phyloP scores from a whole-genome alignment of 108 stramenopile genomes.

The Pseudonitzschia delicatissima region DNA sequence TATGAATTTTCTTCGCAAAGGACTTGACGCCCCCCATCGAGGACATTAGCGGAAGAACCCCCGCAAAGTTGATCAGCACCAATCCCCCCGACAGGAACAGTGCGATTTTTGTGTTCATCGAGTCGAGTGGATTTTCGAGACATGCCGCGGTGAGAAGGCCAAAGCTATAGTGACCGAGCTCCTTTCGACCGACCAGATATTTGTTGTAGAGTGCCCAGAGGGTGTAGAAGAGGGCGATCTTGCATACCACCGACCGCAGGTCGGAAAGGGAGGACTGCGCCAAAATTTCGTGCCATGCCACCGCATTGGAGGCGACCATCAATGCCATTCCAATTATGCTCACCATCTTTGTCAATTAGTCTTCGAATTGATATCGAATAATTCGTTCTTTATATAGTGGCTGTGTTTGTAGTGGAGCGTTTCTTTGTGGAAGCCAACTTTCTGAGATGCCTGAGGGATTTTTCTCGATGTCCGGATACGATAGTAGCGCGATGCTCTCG shows the following conservation, averaged over 20 bases:
- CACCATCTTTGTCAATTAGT: not conserved
- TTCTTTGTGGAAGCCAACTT: too few relatives aligned
- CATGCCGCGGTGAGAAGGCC: not conserved
- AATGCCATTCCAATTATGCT: not conserved
- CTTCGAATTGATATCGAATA: too few relatives aligned
- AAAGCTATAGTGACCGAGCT: conserved; percentile 18
- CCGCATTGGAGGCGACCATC: not conserved
- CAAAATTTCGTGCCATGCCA: not conserved
- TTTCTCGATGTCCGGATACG: too few relatives aligned
- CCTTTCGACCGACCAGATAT: conserved; percentile 1
- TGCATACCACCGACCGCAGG: conserved; percentile 2
- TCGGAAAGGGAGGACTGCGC: not conserved
- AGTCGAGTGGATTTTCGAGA: not conserved
- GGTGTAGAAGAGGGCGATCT: conserved; percentile 17
- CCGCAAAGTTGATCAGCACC: conserved; percentile 17
- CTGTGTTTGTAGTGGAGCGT: too few relatives aligned
- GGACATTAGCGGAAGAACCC: conserved; percentile 4
- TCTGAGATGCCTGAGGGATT: too few relatives aligned
- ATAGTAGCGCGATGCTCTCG: too few relatives aligned
- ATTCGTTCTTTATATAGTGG: too few relatives aligned
- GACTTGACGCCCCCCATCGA: not conserved
- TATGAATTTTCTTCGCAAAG: not conserved
- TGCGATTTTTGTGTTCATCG: not conserved
- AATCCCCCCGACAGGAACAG: not conserved
- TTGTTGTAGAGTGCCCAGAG: conserved; percentile 24